These are phyloP conservation scores for Eucalyptus curtisii DNA, from an alignment of 345 rosid genomes.

Conservation along the genomic window DNA sequence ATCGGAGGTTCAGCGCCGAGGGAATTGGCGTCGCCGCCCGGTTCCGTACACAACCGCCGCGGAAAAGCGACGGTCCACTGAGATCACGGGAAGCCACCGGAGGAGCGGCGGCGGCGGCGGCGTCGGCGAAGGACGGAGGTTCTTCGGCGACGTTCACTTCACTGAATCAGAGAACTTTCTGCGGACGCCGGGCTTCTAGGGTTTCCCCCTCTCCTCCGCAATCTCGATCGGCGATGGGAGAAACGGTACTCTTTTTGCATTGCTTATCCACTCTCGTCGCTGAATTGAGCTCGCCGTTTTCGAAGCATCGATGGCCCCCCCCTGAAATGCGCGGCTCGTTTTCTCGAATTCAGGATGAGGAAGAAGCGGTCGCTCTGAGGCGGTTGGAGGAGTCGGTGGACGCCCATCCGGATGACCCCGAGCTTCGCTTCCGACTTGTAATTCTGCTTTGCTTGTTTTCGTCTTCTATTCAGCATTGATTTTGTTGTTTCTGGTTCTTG, in stretches of 20 bases:
- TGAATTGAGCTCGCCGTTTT: not conserved
- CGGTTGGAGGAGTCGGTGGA: constrained; percentile 42
- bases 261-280: not conserved
- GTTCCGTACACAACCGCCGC: not conserved
- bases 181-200: not conserved
- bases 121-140: not conserved
- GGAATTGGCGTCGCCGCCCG: not conserved
- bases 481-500: not conserved
- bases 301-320: not conserved
- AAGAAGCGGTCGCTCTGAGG: constrained; percentile 10
- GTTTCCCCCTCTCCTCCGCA: not conserved
- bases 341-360: not conserved
- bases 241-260: not conserved
- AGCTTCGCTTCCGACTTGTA: constrained; percentile 1
- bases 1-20: not conserved
- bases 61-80: not conserved
- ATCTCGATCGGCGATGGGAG: not conserved
- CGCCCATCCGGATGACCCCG: constrained; percentile 57
- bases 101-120: not conserved
- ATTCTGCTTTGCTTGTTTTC: not conserved
- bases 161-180: not conserved
- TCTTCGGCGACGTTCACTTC: not conserved
- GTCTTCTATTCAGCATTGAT: not conserved
- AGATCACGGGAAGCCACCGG: not conserved
- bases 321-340: not conserved